Evolutionary conservation across 495 filamentous ascomycete species (phyloP), one percentile per base, ranked within the genome.

Genomic region (Penicillium robsamsonii): DNA sequence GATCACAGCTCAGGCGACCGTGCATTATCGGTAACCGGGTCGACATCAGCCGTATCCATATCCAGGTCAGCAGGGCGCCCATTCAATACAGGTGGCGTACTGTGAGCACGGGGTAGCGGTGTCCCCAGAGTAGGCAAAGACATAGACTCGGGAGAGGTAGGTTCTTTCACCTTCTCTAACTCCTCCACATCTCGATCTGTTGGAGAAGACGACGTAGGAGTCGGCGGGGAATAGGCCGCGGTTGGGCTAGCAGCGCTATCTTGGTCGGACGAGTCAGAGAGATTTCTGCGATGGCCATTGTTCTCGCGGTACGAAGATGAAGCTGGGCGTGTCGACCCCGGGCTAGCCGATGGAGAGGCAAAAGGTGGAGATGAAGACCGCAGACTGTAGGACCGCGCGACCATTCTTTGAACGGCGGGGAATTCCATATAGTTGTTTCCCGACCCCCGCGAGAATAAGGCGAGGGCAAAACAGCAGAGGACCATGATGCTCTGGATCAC

Each of bases 401-500:
- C 75, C 70, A 84, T 80, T 51, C 80, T 79, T 59, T 85, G 84
- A 11, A 82, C 68, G 18, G 82, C 66, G 5, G 82, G 82, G 25
- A 83, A 64, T 46, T 85, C 84, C 43, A 83, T 74, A 57, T 80
- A 80, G 43, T 73, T 74, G 51, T 70, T 69, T 48, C 74, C 72
- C 20, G 71, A 62, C 3, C 70, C 70, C 9, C 83, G 72, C 0
- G 81, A 80, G 69, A 98, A 96, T 49, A 98, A 85, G 45, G 94
- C 89, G 9, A 98, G 79, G 0, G 86, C 86, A 41, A 97, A 87
- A 63, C 92, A 96, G 60, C 92, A 82, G 3, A 98, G 82, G 2
- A 98, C 83, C 17, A 97, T 81, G 9, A 94, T 80, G 53, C 86
- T 89, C 70, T 97, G 93, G 40, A 96, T 79, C 58, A 96, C 91